Percentiles rank a stretch among this genome's conserved stretches.
Conservation (phyloP, 2,329 filamentous ascomycete genomes). For the Onygenales sp. region DNA sequence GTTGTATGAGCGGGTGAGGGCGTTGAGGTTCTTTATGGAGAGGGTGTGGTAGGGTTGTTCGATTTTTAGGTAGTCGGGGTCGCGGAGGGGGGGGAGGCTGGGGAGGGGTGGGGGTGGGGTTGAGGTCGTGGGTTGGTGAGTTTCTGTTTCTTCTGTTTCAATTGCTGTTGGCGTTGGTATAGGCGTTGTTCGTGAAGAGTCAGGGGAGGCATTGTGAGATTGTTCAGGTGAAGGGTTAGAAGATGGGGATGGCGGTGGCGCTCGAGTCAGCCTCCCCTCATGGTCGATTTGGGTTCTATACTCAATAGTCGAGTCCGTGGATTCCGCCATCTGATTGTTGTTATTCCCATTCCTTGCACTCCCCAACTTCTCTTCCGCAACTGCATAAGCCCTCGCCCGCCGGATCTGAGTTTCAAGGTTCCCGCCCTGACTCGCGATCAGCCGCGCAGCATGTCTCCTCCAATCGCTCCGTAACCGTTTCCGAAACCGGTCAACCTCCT, state of each 20-base stretch:
- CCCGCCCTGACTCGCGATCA: conserved; percentile 70
- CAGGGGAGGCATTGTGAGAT: background rate
- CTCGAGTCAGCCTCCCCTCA: conserved; percentile 16
- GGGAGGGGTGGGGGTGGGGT: conserved; percentile 17
- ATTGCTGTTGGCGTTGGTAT: background rate
- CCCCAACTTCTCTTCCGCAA: conserved; percentile 41
- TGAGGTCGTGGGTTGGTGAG: background rate
- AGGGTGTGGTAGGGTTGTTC: conserved; percentile 69
- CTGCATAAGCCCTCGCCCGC: conserved; percentile 63
- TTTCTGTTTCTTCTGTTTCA: background rate
- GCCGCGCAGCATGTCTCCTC: conserved; percentile 69
- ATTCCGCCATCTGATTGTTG: too few relatives aligned
- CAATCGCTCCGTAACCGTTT: conserved; percentile 69
- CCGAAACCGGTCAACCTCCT: conserved; percentile 61
- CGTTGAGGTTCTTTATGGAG: conserved; percentile 68
- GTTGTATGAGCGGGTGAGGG: conserved; percentile 78
- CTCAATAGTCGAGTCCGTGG: background rate
- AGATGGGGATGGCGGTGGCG: background rate
- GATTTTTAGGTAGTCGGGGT: conserved; percentile 62
- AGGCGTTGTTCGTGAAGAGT: background rate
- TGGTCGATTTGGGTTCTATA: conserved; percentile 15
- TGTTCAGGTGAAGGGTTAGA: conserved; percentile 1
- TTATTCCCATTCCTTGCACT: background rate
- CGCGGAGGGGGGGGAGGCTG: conserved; percentile 59
- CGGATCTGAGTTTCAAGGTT: conserved; percentile 62